Conservation (phyloP, 2,329 filamentous ascomycete genomes). For the Neonectria hederae region DNA sequence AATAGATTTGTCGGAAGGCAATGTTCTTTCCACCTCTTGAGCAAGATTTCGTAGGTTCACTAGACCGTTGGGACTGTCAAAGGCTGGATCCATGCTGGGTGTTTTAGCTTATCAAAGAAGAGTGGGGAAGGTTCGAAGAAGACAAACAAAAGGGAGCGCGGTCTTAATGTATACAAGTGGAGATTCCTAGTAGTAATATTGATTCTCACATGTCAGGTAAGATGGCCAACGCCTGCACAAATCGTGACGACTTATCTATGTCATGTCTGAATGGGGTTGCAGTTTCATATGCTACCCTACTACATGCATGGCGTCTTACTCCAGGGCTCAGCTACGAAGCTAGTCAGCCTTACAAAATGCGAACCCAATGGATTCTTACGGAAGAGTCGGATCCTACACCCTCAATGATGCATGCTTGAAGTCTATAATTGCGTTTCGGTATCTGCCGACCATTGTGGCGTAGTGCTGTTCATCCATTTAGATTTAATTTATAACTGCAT, state of each 20-base stretch:
- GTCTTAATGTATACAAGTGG: neutral
- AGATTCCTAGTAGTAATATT: neutral
- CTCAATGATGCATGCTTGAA: neutral
- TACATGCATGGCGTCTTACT: neutral
- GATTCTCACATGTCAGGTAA: neutral
- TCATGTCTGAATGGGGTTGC: neutral
- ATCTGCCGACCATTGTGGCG: neutral
- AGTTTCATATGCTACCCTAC: neutral
- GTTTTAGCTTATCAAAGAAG: neutral
- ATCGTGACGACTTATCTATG: neutral
- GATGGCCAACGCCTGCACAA: neutral
- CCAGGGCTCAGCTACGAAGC: neutral
- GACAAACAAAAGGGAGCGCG: neutral
- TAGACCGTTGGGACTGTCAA: slow-evolving; percentile 9
- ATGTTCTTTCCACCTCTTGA: neutral
- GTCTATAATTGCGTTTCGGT: neutral
- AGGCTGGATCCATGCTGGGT: neutral
- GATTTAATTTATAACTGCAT: neutral
- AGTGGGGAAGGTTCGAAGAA: too few relatives aligned
- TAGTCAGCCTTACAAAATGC: neutral
- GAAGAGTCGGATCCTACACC: neutral
- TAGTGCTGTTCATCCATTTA: neutral
- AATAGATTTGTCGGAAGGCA: neutral
- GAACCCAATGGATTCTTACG: neutral
- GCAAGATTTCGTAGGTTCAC: slow-evolving; percentile 11